Percentiles rank a stretch among this genome's conserved stretches.
Evolutionary conservation across 106 monocot genomes (phyloP).

Genomic region (Chionographis japonica): DNA sequence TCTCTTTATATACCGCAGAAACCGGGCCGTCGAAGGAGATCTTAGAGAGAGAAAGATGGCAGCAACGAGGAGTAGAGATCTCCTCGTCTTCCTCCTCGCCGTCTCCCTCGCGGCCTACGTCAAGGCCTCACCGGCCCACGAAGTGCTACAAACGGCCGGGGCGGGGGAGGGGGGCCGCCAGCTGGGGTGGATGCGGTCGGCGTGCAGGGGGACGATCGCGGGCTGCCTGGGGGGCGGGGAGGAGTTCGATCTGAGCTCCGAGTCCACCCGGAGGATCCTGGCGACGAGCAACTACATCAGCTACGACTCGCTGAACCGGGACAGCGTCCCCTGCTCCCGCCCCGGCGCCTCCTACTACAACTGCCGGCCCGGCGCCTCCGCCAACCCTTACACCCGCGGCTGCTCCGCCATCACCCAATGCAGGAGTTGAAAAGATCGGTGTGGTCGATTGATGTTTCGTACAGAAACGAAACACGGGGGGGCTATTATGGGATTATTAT

Average conservation of each 20-base stretch:
- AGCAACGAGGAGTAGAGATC: too few species aligned
- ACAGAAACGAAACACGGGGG: too few species aligned
- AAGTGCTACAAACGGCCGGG: neutral
- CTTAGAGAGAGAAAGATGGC: too few species aligned
- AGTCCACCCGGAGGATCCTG: slow-evolving; percentile 40
- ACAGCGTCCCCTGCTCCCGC: slow-evolving; percentile 39
- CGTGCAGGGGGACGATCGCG: slow-evolving; percentile 22
- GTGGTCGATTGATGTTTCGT: too few species aligned
- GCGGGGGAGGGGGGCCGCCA: neutral
- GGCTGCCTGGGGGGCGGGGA: slow-evolving; percentile 16
- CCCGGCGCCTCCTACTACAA: slow-evolving; percentile 67
- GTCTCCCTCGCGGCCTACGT: too few species aligned
- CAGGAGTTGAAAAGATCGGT: slow-evolving; percentile 6
- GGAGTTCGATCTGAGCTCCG: slow-evolving; percentile 46
- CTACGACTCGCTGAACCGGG: slow-evolving; percentile 49
- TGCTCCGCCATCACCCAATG: slow-evolving; percentile 57
- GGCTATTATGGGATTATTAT: too few species aligned
- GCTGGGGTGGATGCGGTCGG: slow-evolving; percentile 16
- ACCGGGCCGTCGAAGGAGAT: too few species aligned
- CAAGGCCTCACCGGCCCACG: too few species aligned
- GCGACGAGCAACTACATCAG: slow-evolving; percentile 48
- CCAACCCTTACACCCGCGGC: slow-evolving; percentile 56
- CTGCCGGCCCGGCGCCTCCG: slow-evolving; percentile 49
- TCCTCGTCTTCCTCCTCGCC: too few species aligned
- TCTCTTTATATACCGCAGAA: too few species aligned